Evolutionary conservation across 2,329 filamentous ascomycete genomes (phyloP), one percentile per base, ranked within the genome.

Genomic region (Cordyceps cicadae): DNA sequence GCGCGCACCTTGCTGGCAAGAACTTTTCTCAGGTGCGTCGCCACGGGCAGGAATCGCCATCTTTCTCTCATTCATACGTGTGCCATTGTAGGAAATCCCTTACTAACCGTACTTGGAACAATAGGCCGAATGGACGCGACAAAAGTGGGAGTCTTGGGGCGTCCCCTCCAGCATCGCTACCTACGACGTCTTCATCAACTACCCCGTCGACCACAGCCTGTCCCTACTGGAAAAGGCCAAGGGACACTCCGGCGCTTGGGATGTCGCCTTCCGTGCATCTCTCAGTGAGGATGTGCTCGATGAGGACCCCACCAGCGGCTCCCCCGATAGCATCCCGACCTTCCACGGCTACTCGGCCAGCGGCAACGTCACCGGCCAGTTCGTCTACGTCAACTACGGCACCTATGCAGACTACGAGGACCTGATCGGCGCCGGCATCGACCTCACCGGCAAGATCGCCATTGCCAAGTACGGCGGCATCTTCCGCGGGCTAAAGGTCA

Each of bases 291-390:
- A 96, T 69, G 81, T 93, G 2, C 77, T 97, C 5, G 81, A 90
- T 0, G 87, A 96, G 57, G 94, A 99, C 71, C 82, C 86, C 3
- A 95, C 92, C 0, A 91, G 86, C 19, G 82, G 85, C 24, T 77
- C 91, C 51, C 74, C 82, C 11, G 82, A 92, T 67, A 81, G 90
- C 34, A 82, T 97, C 26, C 92, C 93, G 1, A 93, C 88, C 0
- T 97, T 97, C 77, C 93, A 97, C 70, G 94, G 93, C 58, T 97
- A 97, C 73, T 96, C 91, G 4, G 92, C 92, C 5, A 92, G 81
- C 63, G 93, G 93, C 32, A 96, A 97, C 71, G 93, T 95, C 53
- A 97, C 93, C 0, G 91, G 85, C 3, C 83, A 85, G 15, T 94
- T 90, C 65, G 89, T 96, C 37, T 97, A 88, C 69, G 91, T 90